phyloP scores from a whole-genome alignment of 257 asterid species.

The Lantana camara region DNA sequence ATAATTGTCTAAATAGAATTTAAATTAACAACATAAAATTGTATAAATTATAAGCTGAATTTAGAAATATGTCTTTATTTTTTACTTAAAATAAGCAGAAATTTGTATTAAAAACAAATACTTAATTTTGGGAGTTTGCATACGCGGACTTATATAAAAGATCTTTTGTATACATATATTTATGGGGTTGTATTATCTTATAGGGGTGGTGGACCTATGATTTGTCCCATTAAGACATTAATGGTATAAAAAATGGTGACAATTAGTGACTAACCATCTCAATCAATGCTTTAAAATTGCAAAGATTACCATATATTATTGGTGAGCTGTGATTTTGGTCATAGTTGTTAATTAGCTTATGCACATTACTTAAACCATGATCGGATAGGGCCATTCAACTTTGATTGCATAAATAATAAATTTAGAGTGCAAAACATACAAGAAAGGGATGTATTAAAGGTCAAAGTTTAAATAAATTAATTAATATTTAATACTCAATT shows the following conservation, averaged over 20 bases:
- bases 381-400: conserved; percentile 1
- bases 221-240: not conserved
- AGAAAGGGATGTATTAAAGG: no score
- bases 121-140: no score
- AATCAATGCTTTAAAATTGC: conserved; percentile 19
- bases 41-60: no score
- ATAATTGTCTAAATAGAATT: no score
- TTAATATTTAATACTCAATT: not conserved
- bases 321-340: conserved; percentile 40
- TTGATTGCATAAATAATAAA: not conserved
- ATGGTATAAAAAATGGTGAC: not conserved
- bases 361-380: not conserved
- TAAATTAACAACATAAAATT: no score
- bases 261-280: conserved; percentile 17
- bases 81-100: no score
- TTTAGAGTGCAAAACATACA: no score
- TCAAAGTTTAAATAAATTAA: conserved; percentile 12
- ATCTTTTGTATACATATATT: no score
- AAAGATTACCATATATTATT: conserved; percentile 7
- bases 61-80: no score
- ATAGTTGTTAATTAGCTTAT: conserved; percentile 16
- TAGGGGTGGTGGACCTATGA: not conserved
- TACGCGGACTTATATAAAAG: no score
- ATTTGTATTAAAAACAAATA: no score
- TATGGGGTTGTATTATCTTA: not conserved